phyloP scores from a whole-genome alignment of 2,329 filamentous ascomycete species.

The Blumeria graminis region DNA sequence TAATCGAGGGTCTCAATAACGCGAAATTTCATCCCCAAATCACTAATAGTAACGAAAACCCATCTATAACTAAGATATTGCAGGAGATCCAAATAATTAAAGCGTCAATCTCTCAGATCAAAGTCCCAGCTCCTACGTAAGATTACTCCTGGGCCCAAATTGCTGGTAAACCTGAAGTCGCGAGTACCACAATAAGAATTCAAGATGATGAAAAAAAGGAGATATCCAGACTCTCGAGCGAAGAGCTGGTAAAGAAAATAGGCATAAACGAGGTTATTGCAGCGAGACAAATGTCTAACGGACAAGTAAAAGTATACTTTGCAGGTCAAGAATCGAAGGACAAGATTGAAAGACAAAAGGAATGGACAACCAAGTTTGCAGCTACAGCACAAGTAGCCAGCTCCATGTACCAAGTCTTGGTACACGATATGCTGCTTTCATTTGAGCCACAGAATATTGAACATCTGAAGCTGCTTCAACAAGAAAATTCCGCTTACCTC shows the following conservation, averaged over 20 bases:
- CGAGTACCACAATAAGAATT: background rate
- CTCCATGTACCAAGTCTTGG: background rate
- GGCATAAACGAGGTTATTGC: background rate
- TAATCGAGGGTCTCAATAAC: too few species aligned
- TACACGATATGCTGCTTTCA: background rate
- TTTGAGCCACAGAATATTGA: background rate
- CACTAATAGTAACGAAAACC: too few species aligned
- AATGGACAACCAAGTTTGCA: background rate
- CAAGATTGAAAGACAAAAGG: background rate
- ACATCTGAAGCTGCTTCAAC: background rate
- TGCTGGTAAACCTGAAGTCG: too few species aligned
- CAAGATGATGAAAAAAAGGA: background rate
- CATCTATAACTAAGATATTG: too few species aligned
- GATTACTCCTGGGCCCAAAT: too few species aligned
- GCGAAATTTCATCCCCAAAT: too few species aligned
- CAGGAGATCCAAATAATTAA: too few species aligned
- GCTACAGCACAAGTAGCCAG: background rate
- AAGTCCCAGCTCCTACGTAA: too few species aligned
- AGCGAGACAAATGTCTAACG: background rate
- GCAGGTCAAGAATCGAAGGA: background rate
- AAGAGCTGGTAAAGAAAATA: slow-evolving; percentile 1
- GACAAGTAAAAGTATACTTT: background rate
- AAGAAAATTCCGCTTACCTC: background rate
- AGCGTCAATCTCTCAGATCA: too few species aligned
- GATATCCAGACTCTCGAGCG: background rate